Percentiles rank a stretch among this genome's conserved stretches.
Evolutionary conservation across 2,329 filamentous ascomycete genomes (phyloP).

Genomic region (Xylaria sp.): DNA sequence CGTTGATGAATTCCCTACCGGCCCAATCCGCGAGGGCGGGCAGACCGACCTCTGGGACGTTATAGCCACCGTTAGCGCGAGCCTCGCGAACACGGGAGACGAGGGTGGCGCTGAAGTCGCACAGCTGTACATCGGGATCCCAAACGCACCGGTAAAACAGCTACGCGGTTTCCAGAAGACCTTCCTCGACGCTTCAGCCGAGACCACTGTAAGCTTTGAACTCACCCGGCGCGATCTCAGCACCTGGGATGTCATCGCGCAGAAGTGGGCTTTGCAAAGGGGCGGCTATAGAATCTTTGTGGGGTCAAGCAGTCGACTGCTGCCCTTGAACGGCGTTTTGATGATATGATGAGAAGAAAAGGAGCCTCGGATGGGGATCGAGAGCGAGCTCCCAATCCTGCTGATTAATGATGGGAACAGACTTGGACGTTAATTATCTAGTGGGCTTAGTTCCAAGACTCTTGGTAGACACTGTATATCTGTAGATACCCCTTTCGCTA

Average conservation of each 20-base stretch:
- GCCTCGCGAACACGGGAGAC: constrained; percentile 50
- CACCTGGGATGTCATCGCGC: constrained; percentile 65
- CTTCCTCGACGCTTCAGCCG: constrained; percentile 52
- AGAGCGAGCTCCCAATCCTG: too few relatives aligned
- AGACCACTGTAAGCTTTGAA: constrained; percentile 53
- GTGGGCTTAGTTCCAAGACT: too few relatives aligned
- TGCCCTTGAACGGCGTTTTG: constrained; percentile 49
- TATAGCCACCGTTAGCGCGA: constrained; percentile 46
- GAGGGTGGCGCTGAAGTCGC: constrained; percentile 53
- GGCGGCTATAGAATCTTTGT: constrained; percentile 53
- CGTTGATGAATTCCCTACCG: constrained; percentile 46
- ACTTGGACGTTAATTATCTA: too few relatives aligned
- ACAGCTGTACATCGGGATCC: constrained; percentile 56
- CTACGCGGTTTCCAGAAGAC: constrained; percentile 72
- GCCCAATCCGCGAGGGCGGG: constrained; percentile 50
- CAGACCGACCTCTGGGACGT: constrained; percentile 55
- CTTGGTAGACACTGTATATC: too few relatives aligned
- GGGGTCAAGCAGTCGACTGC: constrained; percentile 53
- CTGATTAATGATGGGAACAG: too few relatives aligned
- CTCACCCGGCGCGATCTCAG: constrained; percentile 69
- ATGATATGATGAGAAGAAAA: too few relatives aligned
- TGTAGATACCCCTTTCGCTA: too few relatives aligned
- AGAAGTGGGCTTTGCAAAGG: constrained; percentile 63
- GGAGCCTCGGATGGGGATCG: too few relatives aligned
- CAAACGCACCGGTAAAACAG: constrained; percentile 58